These are phyloP conservation scores for Colletotrichum orbiculare DNA, from an alignment of 2,329 filamentous ascomycete species.

Conservation along the genomic window DNA sequence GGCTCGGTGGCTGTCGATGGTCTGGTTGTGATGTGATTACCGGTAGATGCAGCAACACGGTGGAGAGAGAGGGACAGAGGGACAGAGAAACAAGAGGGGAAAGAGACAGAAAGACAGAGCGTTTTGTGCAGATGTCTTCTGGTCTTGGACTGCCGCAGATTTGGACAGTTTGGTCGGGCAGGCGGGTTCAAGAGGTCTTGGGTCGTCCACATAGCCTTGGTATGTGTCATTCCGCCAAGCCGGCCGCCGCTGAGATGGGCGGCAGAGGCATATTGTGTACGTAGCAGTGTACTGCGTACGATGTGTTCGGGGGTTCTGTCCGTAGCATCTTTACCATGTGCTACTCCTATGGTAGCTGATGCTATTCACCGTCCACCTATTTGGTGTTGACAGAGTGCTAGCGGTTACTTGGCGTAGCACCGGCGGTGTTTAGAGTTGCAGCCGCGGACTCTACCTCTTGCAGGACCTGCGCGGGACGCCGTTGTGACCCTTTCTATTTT, in stretches of 20 bases:
- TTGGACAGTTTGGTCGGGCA: neutral
- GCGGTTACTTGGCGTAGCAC: constrained; percentile 2
- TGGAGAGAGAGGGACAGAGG: too few relatives aligned
- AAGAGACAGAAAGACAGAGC: neutral
- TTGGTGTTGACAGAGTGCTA: constrained; percentile 1
- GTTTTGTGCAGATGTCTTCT: constrained; percentile 10
- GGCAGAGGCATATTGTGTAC: constrained; percentile 12
- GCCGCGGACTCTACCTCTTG: neutral
- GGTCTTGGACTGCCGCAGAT: neutral
- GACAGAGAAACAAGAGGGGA: too few relatives aligned
- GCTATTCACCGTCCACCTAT: neutral
- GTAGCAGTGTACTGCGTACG: constrained; percentile 4
- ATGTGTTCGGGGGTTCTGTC: neutral
- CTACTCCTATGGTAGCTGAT: too few relatives aligned
- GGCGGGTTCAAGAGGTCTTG: constrained; percentile 7
- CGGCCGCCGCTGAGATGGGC: constrained; percentile 8
- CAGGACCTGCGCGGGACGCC: neutral
- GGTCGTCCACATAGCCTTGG: constrained; percentile 23
- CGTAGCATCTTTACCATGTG: neutral
- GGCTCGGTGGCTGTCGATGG: constrained; percentile 4
- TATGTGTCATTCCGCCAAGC: constrained; percentile 32
- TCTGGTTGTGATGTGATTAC: neutral
- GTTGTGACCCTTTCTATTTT: constrained; percentile 5
- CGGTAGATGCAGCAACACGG: too few relatives aligned
- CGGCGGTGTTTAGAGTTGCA: constrained; percentile 7